A percentile compares a stretch with the other conserved stretches of the same genome.
phyloP scores from a whole-genome alignment of 2,329 filamentous ascomycete species.

The Diaporthe longicolla region DNA sequence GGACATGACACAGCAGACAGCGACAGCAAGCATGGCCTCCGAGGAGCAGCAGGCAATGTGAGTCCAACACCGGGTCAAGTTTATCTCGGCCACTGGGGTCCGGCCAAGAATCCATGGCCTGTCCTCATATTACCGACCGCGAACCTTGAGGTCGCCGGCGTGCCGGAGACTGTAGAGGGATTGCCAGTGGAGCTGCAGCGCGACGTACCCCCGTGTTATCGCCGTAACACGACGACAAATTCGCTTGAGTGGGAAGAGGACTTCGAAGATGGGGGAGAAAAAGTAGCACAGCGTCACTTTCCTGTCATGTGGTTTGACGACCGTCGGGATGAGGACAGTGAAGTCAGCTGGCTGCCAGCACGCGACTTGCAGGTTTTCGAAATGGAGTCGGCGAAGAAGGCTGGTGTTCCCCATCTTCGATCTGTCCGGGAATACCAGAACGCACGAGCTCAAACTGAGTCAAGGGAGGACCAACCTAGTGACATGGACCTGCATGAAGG shows the following conservation, averaged over 20 bases:
- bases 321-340: neutral
- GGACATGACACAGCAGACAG: neutral
- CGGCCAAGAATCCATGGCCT: slow-evolving; percentile 13
- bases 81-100: slow-evolving; percentile 1
- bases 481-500: slow-evolving; percentile 8
- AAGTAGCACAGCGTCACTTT: neutral
- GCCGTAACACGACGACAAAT: neutral
- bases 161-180: neutral
- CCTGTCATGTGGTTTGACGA: slow-evolving; percentile 19
- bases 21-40: slow-evolving; percentile 4
- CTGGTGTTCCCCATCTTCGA: neutral
- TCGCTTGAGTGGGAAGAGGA: slow-evolving; percentile 3
- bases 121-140: slow-evolving; percentile 2
- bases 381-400: neutral
- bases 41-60: neutral
- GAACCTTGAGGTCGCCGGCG: slow-evolving; percentile 14
- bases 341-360: neutral
- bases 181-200: neutral
- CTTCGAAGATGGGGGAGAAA: slow-evolving; percentile 20
- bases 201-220: neutral
- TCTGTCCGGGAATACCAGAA: neutral
- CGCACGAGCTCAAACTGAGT: neutral
- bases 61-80: slow-evolving; percentile 8
- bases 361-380: slow-evolving; percentile 2
- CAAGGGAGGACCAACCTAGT: neutral